Conservation (phyloP, 495 filamentous ascomycete species). For the Podospora anserina region DNA sequence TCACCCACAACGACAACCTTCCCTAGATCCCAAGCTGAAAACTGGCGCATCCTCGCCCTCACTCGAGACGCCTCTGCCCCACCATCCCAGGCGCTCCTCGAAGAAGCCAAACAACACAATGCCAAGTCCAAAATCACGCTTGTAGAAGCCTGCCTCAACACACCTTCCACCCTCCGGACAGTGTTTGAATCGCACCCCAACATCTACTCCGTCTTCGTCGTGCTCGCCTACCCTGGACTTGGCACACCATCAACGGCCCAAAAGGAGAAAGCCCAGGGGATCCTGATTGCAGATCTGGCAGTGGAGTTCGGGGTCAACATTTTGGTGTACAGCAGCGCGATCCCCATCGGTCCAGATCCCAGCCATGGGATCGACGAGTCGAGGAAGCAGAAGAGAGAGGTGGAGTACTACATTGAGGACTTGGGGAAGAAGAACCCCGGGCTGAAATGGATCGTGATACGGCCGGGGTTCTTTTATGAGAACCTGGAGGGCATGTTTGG, state of each 20-base stretch:
- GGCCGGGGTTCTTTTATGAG: constrained; percentile 45
- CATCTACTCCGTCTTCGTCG: constrained; percentile 39
- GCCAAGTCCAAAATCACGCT: constrained; percentile 23
- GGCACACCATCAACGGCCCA: constrained; percentile 20
- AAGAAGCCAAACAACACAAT: constrained; percentile 11
- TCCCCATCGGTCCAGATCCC: constrained; percentile 20
- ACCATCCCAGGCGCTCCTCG: constrained; percentile 23
- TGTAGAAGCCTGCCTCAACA: constrained; percentile 37
- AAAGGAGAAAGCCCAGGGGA: constrained; percentile 30
- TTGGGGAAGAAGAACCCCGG: constrained; percentile 17
- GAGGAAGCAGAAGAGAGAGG: constrained; percentile 24
- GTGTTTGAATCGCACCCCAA: constrained; percentile 27
- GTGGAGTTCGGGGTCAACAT: constrained; percentile 28
- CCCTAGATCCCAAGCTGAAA: neutral
- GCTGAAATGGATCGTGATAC: constrained; percentile 31
- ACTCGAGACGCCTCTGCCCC: constrained; percentile 31
- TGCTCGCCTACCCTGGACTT: constrained; percentile 33
- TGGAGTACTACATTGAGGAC: constrained; percentile 28
- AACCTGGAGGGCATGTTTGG: constrained; percentile 36
- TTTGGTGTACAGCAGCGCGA: constrained; percentile 33
- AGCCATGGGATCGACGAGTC: constrained; percentile 22
- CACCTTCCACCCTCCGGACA: constrained; percentile 23
- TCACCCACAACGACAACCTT: neutral
- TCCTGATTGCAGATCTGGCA: constrained; percentile 31
- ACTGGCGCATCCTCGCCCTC: constrained; percentile 35